A percentile compares a stretch with the other conserved stretches of the same genome.
These are phyloP conservation scores for Phenoliferia sp. DNA, from an alignment of 1,284 basidiomycete species.

Conservation along the genomic window DNA sequence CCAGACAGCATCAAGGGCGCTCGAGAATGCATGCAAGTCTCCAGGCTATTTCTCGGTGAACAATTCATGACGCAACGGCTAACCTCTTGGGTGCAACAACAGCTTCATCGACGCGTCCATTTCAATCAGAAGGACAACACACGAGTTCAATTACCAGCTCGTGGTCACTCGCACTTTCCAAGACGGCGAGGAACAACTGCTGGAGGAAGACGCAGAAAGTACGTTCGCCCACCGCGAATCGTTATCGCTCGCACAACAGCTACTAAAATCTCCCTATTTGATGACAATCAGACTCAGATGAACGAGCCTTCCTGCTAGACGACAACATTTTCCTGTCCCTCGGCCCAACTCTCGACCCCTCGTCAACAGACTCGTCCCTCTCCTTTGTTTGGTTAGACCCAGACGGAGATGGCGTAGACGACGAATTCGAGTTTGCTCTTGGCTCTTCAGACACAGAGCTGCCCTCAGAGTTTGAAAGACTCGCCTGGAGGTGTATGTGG, in stretches of 20 bases:
- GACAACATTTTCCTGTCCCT: constrained; percentile 76
- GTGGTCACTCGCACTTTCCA: constrained; percentile 92
- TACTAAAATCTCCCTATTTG: neutral
- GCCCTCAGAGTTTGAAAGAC: constrained; percentile 41
- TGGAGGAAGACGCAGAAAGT: constrained; percentile 96
- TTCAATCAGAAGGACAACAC: constrained; percentile 74
- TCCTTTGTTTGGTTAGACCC: constrained; percentile 87
- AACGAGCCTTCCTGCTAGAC: constrained; percentile 84
- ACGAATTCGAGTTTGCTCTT: constrained; percentile 49
- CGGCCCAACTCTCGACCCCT: constrained; percentile 67
- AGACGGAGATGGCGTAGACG: constrained; percentile 49
- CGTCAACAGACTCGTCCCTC: constrained; percentile 45
- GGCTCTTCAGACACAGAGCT: constrained; percentile 26
- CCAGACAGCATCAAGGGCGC: constrained; percentile 85
- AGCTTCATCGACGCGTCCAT: constrained; percentile 95
- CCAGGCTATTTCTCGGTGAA: too few species aligned
- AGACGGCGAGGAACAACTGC: constrained; percentile 86
- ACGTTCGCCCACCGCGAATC: too few species aligned
- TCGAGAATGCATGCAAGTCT: constrained; percentile 98
- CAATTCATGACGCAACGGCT: constrained; percentile 23
- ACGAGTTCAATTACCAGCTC: constrained; percentile 91
- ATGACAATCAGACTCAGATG: constrained; percentile 52
- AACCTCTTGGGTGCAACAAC: constrained; percentile 1
- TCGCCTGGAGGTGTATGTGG: constrained; percentile 41
- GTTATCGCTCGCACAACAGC: neutral